Conservation (phyloP, 352 stramenopile species). For the Pythium aristosporum region DNA sequence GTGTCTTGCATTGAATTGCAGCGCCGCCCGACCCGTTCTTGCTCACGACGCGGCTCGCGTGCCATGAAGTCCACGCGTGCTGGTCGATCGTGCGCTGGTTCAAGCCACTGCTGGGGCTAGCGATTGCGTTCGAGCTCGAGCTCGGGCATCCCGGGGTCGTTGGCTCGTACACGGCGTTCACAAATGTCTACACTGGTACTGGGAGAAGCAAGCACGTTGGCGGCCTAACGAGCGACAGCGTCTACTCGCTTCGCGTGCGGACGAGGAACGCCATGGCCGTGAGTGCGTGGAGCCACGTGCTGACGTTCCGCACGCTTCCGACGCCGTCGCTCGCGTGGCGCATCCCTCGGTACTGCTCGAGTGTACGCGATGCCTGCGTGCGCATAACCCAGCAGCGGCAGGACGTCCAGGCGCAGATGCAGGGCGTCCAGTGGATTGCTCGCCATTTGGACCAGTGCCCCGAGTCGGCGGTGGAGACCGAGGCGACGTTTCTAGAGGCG, state of each 20-base stretch:
- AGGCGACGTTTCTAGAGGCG: constrained; percentile 25
- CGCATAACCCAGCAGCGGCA: constrained; percentile 31
- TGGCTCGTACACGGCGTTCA: constrained; percentile 35
- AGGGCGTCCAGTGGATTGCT: constrained; percentile 55
- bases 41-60: constrained; percentile 46
- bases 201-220: constrained; percentile 37
- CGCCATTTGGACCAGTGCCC: constrained; percentile 35
- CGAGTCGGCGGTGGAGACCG: constrained; percentile 8
- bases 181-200: constrained; percentile 37
- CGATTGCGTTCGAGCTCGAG: constrained; percentile 56
- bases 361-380: constrained; percentile 43
- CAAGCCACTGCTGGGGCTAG: constrained; percentile 37
- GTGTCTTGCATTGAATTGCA: constrained; percentile 10
- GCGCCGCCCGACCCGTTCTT: constrained; percentile 57
- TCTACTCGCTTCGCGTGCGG: constrained; percentile 58
- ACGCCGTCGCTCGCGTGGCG: constrained; percentile 57
- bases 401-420: constrained; percentile 32
- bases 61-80: constrained; percentile 46
- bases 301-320: constrained; percentile 51
- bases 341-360: constrained; percentile 43
- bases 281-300: constrained; percentile 49
- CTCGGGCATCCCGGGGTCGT: constrained; percentile 36
- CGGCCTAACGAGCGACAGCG: constrained; percentile 29
- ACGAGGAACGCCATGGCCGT: constrained; percentile 48
- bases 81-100: constrained; percentile 56